Conservation (phyloP, 2,329 filamentous ascomycete species). For the Botryosphaeria dothidea region DNA sequence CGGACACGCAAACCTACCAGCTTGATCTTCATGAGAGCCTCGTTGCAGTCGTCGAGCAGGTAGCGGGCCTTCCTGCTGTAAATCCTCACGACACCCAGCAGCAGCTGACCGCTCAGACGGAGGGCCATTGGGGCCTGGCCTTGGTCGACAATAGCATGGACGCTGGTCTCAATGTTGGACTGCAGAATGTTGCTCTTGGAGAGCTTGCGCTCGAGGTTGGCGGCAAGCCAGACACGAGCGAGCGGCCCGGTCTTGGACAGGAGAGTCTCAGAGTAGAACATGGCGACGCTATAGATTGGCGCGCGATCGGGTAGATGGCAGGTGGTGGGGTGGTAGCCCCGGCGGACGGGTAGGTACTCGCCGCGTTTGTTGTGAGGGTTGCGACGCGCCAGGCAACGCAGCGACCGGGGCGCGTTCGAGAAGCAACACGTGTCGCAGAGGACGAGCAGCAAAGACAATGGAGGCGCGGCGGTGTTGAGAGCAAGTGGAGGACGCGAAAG, state of each 20-base stretch:
- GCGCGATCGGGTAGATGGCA: not conserved
- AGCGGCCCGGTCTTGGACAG: conserved; percentile 95
- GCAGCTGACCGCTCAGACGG: conserved; percentile 87
- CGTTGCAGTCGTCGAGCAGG: conserved; percentile 94
- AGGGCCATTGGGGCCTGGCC: conserved; percentile 93
- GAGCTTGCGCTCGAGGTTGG: conserved; percentile 97
- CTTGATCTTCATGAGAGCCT: conserved; percentile 96
- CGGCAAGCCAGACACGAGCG: conserved; percentile 96
- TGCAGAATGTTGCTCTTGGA: conserved; percentile 95
- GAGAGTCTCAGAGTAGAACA: conserved; percentile 98
- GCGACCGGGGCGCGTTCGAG: conserved; percentile 18
- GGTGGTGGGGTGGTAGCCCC: not conserved
- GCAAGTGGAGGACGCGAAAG: not conserved
- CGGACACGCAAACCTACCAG: conserved; percentile 64
- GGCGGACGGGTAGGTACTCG: conserved; percentile 7
- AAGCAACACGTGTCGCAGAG: conserved; percentile 8
- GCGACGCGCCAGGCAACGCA: conserved; percentile 17
- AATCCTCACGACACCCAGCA: conserved; percentile 94
- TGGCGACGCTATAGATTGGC: conserved; percentile 41
- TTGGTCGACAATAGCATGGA: conserved; percentile 90
- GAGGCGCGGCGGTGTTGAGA: not conserved
- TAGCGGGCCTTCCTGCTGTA: conserved; percentile 98
- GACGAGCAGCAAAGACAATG: not conserved
- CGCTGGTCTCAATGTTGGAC: conserved; percentile 91
- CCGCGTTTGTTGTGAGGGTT: conserved; percentile 17